Base-by-base conservation (phyloP, 345 rosid species). In the Carallia brachiata region DNA sequence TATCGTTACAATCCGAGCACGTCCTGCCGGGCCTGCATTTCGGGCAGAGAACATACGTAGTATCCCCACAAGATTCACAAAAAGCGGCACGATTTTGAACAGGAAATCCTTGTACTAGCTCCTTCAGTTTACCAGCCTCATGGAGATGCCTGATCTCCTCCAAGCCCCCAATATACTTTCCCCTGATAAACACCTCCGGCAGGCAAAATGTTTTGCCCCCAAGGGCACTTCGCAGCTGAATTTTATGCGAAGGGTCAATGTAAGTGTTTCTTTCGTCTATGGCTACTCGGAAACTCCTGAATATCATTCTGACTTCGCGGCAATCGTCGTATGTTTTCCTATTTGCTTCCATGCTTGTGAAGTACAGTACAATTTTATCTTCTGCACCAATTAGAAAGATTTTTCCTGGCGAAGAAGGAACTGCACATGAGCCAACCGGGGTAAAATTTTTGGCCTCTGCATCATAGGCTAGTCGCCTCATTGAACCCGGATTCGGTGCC, bases 351-450 rank as follows among this genome's bases (percentile, higher is more conserved):
- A 79, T 66, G 37, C 80, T 72, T 7, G 98, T 91, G 67, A 87
- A 88, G 68, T 88, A 93, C 27, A 93, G 36, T 4, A 89, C 80
- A 54, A 93, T 78, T 74, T 74, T 82, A 56, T 82, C 73, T 27
- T 82, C 87, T 70, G 60, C 32, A 36, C 63, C 69, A 31, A 47
- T 66, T 10, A 71, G 58, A 66, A 73, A 39, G 56, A 47, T 32
- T 32, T 66, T 58, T 1, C 80, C 40, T 6, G 69, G 30, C 16
- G 75, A 54, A 44, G 78, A 54, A 70, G 61, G 73, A 65, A 60
- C 23, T 23, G 82, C 80, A 52, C 75, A 65, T 13, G 81, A 78
- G 30, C 61, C 69, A 36, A 68, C 48, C 65, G 86, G 77, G 28
- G 59, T 71, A 57, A 58, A 19, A 16, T 18, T 55, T 18, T 27